Evolutionary conservation across 2,329 filamentous ascomycete genomes (phyloP).

Genomic region (Aureobasidium melanogenum): DNA sequence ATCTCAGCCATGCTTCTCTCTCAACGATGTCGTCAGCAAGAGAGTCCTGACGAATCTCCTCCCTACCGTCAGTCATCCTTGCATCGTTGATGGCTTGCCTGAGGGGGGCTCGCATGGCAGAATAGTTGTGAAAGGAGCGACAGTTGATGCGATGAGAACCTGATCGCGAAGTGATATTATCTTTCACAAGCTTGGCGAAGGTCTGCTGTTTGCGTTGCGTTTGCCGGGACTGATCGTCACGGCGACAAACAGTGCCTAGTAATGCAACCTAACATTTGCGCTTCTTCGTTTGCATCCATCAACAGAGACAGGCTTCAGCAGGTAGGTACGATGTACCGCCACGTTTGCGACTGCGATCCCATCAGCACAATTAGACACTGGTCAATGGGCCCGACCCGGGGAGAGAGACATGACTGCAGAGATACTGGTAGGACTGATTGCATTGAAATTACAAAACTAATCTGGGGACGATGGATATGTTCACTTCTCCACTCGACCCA

Average conservation of each 20-base stretch:
- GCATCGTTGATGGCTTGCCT: no score
- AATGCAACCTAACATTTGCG: background rate
- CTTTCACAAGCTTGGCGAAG: background rate
- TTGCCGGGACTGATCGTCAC: background rate
- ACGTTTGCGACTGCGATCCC: background rate
- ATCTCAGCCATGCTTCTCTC: background rate
- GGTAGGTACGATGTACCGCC: background rate
- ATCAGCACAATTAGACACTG: background rate
- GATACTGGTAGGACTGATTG: background rate
- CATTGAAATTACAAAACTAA: background rate
- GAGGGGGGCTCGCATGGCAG: background rate
- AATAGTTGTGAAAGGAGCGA: background rate
- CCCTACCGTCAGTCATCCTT: background rate
- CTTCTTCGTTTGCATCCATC: background rate
- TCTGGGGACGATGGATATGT: background rate
- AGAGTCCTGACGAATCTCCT: background rate
- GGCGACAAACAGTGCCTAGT: background rate
- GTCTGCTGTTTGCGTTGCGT: background rate
- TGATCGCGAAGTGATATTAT: background rate
- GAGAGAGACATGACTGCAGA: background rate
- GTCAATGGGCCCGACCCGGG: background rate
- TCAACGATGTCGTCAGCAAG: background rate
- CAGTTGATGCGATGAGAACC: background rate
- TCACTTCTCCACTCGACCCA: conserved; percentile 5
- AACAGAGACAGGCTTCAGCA: background rate